Base-by-base conservation (phyloP, 2,329 filamentous ascomycete species). In the Cladosporium phlei region DNA sequence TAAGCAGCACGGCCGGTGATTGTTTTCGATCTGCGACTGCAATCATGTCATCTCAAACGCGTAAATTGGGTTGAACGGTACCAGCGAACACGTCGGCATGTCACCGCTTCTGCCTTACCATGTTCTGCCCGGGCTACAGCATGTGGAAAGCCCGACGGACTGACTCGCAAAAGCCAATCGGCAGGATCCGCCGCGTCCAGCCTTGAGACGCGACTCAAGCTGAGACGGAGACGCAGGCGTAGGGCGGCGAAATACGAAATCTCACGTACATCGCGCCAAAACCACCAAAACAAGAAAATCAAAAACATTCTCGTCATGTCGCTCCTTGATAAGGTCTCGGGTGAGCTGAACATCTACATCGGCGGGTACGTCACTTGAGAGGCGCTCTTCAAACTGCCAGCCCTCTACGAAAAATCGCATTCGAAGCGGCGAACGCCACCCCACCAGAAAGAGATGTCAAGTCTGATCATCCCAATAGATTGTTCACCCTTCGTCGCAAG, bases 401-500 rank as follows among this genome's bases (percentile, higher is more conserved):
- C n/a, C n/a, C n/a, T n/a, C 20, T 20, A 14, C 14, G 9, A 12
- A 20, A 19, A 12, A 2, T 20, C 8, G n/a, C n/a, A n/a, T n/a
- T n/a, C n/a, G n/a, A 19, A 11, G 24, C 25, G 25, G 16, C 38
- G 10, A 4, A 27, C 14, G 16, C 20, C 10, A 25, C 29, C 35
- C 35, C 44, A 38, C 28, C 29, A 30, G 21, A 16, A 19, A 30
- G 27, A 14, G 33, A 37, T 57, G 39, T 49, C 52, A 52, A 53
- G 46, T 58, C 57, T 62, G 54, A 63, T 56, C 6, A 22, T 35
- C 46, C n/a, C 28, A 32, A 48, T 67, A 95, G 90, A 48, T 78
- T 95, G 54, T 90, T 90, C 71, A 82, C 85, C 32, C 71, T 96
- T 52, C 82, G 83, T 50, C 82, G 85, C 51, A 82, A 82, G 51